Evolutionary conservation across 306 rosid species (phyloP), one percentile per base, ranked within the genome.

Genomic region (Fagus crenata): DNA sequence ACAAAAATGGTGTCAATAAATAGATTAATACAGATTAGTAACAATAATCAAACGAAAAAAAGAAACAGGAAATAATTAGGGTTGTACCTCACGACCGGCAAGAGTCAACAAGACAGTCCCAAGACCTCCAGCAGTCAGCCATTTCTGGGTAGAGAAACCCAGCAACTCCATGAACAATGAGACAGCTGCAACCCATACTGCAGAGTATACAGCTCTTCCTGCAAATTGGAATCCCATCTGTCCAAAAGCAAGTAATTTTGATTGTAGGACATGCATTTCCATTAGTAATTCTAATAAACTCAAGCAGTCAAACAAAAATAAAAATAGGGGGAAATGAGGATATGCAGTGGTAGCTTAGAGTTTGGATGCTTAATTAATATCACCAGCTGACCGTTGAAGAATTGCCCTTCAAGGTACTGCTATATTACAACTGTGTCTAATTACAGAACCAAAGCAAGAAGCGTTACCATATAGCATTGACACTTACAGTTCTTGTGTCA

Each of bases 61-160:
- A 12, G 53, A 59, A 40, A 69, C 22, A 67, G 73, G 40, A 55
- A 70, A 80, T 12, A 63, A 41, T 1, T 71, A 49, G 69, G 73
- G 53, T 84, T 80, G 74, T 76, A 90, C 98, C 97, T 95, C 98
- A 74, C 97, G 97, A 49, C 98, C 98, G 53, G 98, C 95, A 80
- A 95, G 92, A 63, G 98, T 95, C 89, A 95, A 74, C 92, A 95
- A 85, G 73, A 95, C 98, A 49, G 98, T 95, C 77, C 98, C 97
- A 69, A 95, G 92, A 87, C 98, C 98, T 85, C 98, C 98, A 37
- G 97, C 98, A 67, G 98, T 95, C 55, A 95, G 90, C 97, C 97
- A 95, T 75, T 55, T 92, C 80, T 95, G 97, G 75, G 98, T 95
- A 22, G 98, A 92, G 86, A 95, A 92, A 73, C 98, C 98, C 75